Percentiles rank a stretch among this genome's conserved stretches.
Conservation (phyloP, 805 yeast genomes). For the Blastobotrys americana region DNA sequence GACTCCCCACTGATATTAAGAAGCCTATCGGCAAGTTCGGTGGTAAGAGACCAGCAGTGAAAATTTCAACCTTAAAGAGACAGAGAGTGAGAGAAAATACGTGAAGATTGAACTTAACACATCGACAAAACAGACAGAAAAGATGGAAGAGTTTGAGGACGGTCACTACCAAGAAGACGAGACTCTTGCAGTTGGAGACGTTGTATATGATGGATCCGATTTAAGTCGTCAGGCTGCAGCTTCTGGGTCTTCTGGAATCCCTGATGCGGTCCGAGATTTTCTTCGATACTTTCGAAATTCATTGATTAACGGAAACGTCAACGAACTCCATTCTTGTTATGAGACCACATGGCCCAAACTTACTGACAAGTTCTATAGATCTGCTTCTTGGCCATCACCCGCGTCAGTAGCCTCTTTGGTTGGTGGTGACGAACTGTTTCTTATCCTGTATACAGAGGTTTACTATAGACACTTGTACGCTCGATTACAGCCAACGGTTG, state of each 20-base stretch:
- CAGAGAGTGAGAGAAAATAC: too few species aligned
- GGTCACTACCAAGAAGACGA: conserved; percentile 9
- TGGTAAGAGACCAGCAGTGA: too few species aligned
- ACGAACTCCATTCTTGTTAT: conserved; percentile 40
- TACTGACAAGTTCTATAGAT: conserved; percentile 39
- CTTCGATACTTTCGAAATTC: conserved; percentile 38
- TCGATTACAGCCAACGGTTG: conserved; percentile 36
- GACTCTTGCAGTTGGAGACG: conserved; percentile 21
- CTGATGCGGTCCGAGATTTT: conserved; percentile 40
- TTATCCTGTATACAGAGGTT: conserved; percentile 42
- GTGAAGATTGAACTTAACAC: too few species aligned
- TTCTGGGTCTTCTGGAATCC: conserved; percentile 28
- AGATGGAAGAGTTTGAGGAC: not conserved
- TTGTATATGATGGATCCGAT: conserved; percentile 29
- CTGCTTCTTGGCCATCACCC: conserved; percentile 42
- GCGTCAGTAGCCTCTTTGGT: conserved; percentile 37
- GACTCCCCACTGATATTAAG: too few species aligned
- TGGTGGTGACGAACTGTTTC: conserved; percentile 38
- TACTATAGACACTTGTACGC: conserved; percentile 47
- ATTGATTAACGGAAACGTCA: conserved; percentile 36
- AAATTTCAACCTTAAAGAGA: too few species aligned
- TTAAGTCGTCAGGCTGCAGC: conserved; percentile 22
- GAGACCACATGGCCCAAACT: conserved; percentile 40
- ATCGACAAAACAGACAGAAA: too few species aligned
- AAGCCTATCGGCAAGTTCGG: too few species aligned